A percentile compares a stretch with the other conserved stretches of the same genome.
These are phyloP conservation scores for Kwoniella botswanensis DNA, from an alignment of 768 basidiomycete species.

Conservation along the genomic window DNA sequence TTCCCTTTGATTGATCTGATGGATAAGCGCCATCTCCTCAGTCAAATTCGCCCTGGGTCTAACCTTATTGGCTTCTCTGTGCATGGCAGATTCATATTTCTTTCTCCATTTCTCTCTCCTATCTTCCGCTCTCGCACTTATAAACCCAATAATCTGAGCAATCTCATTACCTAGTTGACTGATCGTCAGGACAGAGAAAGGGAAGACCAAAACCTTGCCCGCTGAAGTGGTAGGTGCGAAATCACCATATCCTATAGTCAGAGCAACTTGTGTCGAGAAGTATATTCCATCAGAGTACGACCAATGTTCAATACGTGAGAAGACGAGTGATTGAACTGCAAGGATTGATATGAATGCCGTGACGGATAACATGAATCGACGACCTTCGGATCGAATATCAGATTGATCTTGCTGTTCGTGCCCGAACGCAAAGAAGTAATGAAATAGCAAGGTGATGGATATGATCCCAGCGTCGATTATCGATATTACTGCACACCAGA, in stretches of 20 bases:
- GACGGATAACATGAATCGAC: slow-evolving; percentile 51
- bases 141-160: slow-evolving; percentile 52
- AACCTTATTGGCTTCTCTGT: slow-evolving; percentile 33
- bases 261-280: slow-evolving; percentile 28
- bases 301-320: slow-evolving; percentile 57
- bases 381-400: slow-evolving; percentile 36
- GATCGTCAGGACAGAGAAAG: slow-evolving; percentile 57
- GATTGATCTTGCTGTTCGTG: slow-evolving; percentile 8
- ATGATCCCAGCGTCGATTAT: slow-evolving; percentile 45
- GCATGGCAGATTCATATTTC: slow-evolving; percentile 47
- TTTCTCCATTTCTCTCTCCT: slow-evolving; percentile 50
- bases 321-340: slow-evolving; percentile 55
- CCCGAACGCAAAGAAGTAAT: slow-evolving; percentile 43
- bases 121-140: slow-evolving; percentile 38
- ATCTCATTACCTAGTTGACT: slow-evolving; percentile 55
- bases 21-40: slow-evolving; percentile 56
- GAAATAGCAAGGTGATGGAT: slow-evolving; percentile 40
- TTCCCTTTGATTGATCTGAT: slow-evolving; percentile 53
- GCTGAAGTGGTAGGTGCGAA: slow-evolving; percentile 40
- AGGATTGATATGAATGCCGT: slow-evolving; percentile 47
- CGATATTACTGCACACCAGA: slow-evolving; percentile 50
- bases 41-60: slow-evolving; percentile 45
- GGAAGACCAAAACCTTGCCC: slow-evolving; percentile 46
- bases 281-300: slow-evolving; percentile 54
- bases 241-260: slow-evolving; percentile 50